Evolutionary conservation across 2,329 filamentous ascomycete species (phyloP).

Genomic region (Fusarium tanahbumbuense): DNA sequence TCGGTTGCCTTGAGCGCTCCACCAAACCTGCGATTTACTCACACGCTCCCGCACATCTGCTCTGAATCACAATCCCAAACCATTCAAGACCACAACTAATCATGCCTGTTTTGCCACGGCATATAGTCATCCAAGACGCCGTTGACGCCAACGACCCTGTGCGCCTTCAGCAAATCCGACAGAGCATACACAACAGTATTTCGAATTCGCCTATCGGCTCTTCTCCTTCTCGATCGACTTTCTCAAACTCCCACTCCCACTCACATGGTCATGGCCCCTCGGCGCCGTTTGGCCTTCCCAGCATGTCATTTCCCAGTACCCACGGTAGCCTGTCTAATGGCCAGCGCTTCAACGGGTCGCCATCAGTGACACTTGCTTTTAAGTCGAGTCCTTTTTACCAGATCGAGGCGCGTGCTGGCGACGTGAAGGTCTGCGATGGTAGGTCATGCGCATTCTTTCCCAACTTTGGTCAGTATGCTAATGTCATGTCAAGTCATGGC

Average conservation of each 20-base stretch:
- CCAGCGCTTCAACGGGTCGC: conserved; percentile 37
- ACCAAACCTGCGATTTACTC: neutral
- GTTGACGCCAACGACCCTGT: conserved; percentile 52
- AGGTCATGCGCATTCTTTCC: conserved; percentile 48
- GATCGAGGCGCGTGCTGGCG: conserved; percentile 72
- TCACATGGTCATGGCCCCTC: conserved; percentile 22
- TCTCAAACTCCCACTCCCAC: conserved; percentile 7
- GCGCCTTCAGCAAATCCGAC: conserved; percentile 58
- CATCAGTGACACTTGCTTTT: conserved; percentile 50
- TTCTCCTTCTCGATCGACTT: conserved; percentile 34
- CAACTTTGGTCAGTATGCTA: conserved; percentile 7
- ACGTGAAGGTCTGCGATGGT: conserved; percentile 79
- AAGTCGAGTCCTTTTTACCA: conserved; percentile 89
- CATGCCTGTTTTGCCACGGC: conserved; percentile 13
- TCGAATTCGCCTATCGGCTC: conserved; percentile 43
- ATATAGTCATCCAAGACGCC: conserved; percentile 57
- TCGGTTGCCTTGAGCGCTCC: neutral
- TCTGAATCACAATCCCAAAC: neutral
- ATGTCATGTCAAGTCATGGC: conserved; percentile 61
- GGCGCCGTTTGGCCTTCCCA: conserved; percentile 24
- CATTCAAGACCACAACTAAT: conserved; percentile 9
- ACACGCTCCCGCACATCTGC: neutral
- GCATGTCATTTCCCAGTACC: conserved; percentile 39
- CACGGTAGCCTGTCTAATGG: conserved; percentile 36
- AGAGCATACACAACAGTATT: conserved; percentile 55